phyloP scores from a whole-genome alignment of 441 rosid genomes.

The Jatropha multifida region DNA sequence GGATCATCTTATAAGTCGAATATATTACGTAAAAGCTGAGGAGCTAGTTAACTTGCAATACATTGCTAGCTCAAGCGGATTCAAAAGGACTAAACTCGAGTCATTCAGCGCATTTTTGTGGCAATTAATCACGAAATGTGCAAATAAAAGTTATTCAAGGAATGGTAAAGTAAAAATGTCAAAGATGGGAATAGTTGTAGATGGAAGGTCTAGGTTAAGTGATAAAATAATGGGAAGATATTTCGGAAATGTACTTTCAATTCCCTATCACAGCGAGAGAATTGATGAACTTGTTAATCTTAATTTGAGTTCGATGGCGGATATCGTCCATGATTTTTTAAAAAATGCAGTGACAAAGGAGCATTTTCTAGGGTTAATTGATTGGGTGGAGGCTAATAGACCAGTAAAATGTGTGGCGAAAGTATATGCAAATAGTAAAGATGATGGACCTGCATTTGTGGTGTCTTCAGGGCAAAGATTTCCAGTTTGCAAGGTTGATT shows the following conservation, averaged over 20 bases:
- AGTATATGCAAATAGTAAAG: slow-evolving; percentile 38
- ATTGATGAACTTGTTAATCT: slow-evolving; percentile 42
- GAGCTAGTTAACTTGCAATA: slow-evolving; percentile 50
- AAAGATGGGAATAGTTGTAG: slow-evolving; percentile 72
- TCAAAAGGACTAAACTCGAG: slow-evolving; percentile 56
- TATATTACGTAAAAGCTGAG: slow-evolving; percentile 46
- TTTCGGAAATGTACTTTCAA: slow-evolving; percentile 75
- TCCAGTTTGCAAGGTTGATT: slow-evolving; percentile 47
- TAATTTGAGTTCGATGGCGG: slow-evolving; percentile 55
- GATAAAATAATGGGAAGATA: slow-evolving; percentile 32
- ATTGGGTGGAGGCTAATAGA: slow-evolving; percentile 77
- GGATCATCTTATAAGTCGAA: slow-evolving; percentile 48
- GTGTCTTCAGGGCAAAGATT: slow-evolving; percentile 81
- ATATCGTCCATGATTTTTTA: slow-evolving; percentile 54
- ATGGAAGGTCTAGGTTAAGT: slow-evolving; percentile 57
- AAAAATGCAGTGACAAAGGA: slow-evolving; percentile 47
- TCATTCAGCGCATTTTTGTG: slow-evolving; percentile 69
- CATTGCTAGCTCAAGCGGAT: slow-evolving; percentile 38
- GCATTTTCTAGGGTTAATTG: slow-evolving; percentile 74
- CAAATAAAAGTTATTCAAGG: neutral
- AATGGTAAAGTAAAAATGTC: slow-evolving; percentile 13
- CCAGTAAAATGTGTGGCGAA: slow-evolving; percentile 53
- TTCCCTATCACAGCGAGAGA: slow-evolving; percentile 50
- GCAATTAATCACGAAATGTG: slow-evolving; percentile 56
- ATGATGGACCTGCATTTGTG: slow-evolving; percentile 71